Evolutionary conservation across 1,284 basidiomycete species (phyloP), one percentile per base, ranked within the genome.

Genomic region (Exobasidium cylindrosporum): DNA sequence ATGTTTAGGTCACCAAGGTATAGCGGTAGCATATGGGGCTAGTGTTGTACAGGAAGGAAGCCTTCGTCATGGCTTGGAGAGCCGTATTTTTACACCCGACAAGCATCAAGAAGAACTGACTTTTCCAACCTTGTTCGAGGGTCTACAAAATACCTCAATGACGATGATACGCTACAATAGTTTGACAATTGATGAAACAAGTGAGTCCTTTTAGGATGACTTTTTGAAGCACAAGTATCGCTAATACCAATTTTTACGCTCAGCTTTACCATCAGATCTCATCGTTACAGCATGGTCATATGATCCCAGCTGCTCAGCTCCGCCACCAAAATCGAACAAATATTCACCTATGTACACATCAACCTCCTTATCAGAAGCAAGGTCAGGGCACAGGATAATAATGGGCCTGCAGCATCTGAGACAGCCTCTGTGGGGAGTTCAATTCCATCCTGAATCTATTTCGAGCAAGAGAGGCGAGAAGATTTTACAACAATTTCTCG

Each of bases 1-100:
- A 2, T 97, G 94, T 75, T 84, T 97, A 11, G 95, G 95, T 0
- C 86, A 94, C 59, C 95, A 97, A 79, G 94, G 92, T 62, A 84
- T 97, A 35, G 90, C 86, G 0, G 83, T 89, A 6, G 88, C 88
- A 56, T 87, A 86, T 68, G 92, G 92, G 11, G 92, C 87, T 0
- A 58, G 54, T 13, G 64, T 76, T 28, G 63, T 55, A 2, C 63
- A 68, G 6, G 61, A 72, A 46, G 40, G 47, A 44, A 63, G 63
- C 47, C 60, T 75, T 28, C 62, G 71, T 0, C 76, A 78, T 59
- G 77, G 76, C 2, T 63, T 68, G 10, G 62, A 61, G 29, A 72
- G 70, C 56, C 55, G 58, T 28, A 61, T 79, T 26, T 21, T 50
- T 28, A 28, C 26, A 28, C 14, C 4, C 2, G 26, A 50, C 26